Evolutionary conservation across 495 filamentous ascomycete species (phyloP), one percentile per base, ranked within the genome.

Genomic region (Lophiotrema nucula): DNA sequence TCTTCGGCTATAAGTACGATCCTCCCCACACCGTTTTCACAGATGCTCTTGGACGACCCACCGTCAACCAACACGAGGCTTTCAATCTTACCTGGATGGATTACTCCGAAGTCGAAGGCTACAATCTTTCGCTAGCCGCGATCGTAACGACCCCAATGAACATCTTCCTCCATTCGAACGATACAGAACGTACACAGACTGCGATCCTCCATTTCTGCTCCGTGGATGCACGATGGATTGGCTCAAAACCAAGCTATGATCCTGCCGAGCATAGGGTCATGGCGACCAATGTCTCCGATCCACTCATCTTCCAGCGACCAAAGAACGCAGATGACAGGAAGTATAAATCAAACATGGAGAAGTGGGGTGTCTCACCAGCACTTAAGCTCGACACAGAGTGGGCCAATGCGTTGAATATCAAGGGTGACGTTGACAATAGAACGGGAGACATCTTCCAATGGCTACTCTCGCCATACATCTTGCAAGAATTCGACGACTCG

Each of bases 211-310:
- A 47, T 18, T 47, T 47, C 19, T 47, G 44, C 19, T 47, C 44
- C 10, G 23, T 47, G 13, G 44, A 47, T 18, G 44, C 44, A 26
- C 44, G 44, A 5, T 47, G 44, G 44, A 47, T 47, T 10, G 44
- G 18, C 11, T 47, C 44, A 19, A 18, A 23, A 26, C 44, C 44
- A 4, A 24, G 19, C 11, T 27, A 47, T 26, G 44, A 47, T 26
- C 44, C 44, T 24, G 11, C 44, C 5, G 44, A 47, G 23, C 4
- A 47, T 47, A 11, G 4, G 6, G 44, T 26, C 23, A 22, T 47
- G 6, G 5, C 44, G 10, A 6, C 23, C 23, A 47, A 47, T 23
- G 27, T 47, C 23, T 8, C 44, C 23, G 44, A 47, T 47, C 44
- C 44, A 26, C 44, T 47, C 5, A 5, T 47, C 10, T 47, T 47